phyloP scores from a whole-genome alignment of 164 flowering plant genomes.

The Stephania cephalantha region DNA sequence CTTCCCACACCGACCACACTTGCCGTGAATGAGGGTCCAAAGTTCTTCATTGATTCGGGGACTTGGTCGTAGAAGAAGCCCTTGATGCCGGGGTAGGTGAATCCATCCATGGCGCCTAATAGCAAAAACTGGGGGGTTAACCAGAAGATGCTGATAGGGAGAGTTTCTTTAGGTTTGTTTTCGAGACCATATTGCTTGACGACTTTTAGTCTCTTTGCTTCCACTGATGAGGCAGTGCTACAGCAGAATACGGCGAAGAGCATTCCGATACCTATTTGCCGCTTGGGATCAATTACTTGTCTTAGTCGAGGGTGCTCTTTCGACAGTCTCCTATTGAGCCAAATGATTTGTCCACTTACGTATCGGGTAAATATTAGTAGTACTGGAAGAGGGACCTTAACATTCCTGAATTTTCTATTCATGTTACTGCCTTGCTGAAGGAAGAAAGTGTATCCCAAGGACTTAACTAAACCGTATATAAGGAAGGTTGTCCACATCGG shows the following conservation, averaged over 20 bases:
- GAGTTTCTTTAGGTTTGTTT: slow-evolving; percentile 8
- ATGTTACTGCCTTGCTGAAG: slow-evolving; percentile 21
- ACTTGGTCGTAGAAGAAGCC: slow-evolving; percentile 16
- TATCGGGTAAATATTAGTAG: slow-evolving; percentile 11
- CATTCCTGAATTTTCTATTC: slow-evolving; percentile 8
- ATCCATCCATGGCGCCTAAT: slow-evolving; percentile 19
- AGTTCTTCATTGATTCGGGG: slow-evolving; percentile 15
- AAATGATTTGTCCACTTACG: slow-evolving; percentile 12
- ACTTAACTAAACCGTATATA: slow-evolving; percentile 17
- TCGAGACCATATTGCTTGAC: slow-evolving; percentile 3
- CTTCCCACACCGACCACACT: slow-evolving; percentile 20
- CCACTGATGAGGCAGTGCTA: slow-evolving; percentile 16
- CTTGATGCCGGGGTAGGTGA: slow-evolving; percentile 13
- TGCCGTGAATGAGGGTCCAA: slow-evolving; percentile 9
- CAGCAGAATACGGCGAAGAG: slow-evolving; percentile 20
- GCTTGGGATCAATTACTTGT: slow-evolving; percentile 10
- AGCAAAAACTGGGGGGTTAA: slow-evolving; percentile 22
- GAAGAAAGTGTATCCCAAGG: slow-evolving; percentile 23
- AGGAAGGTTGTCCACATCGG: slow-evolving; percentile 29
- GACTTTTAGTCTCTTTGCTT: slow-evolving; percentile 10
- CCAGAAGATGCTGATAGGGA: slow-evolving; percentile 20
- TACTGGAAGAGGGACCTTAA: slow-evolving; percentile 13
- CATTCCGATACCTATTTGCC: slow-evolving; percentile 21
- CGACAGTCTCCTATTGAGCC: slow-evolving; percentile 6
- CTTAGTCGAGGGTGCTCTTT: slow-evolving; percentile 4